Evolutionary conservation across 257 asterid genomes (phyloP).

Genomic region (Paulownia fortunei): DNA sequence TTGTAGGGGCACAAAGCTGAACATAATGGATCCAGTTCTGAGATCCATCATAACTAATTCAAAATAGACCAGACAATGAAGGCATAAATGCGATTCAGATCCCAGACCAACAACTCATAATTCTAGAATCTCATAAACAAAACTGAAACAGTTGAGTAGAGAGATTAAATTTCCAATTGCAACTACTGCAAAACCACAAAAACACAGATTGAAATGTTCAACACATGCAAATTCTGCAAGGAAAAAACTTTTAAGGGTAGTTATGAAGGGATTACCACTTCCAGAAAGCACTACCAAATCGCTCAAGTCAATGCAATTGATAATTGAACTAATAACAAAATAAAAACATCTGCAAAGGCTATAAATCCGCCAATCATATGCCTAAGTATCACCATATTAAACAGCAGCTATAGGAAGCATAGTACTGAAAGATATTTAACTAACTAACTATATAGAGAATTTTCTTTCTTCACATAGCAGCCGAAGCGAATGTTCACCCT

Average conservation of each 20-base stretch:
- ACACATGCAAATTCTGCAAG: slow-evolving; percentile 9
- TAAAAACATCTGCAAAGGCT: background rate
- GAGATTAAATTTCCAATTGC: background rate
- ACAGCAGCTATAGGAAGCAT: background rate
- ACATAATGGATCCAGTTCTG: background rate
- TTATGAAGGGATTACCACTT: background rate
- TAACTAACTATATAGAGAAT: background rate
- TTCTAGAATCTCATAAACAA: background rate
- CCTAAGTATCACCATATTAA: background rate
- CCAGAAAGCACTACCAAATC: slow-evolving; percentile 10
- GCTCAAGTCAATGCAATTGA: slow-evolving; percentile 1
- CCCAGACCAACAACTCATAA: background rate
- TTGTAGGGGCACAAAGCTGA: background rate
- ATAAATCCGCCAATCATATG: background rate
- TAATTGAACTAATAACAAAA: background rate
- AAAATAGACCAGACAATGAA: background rate
- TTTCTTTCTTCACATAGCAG: slow-evolving; percentile 4
- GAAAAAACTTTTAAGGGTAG: background rate
- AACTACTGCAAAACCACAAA: background rate
- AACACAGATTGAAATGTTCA: background rate
- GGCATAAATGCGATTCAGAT: background rate
- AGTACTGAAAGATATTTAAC: background rate
- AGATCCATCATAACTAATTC: background rate
- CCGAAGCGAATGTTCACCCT: background rate
- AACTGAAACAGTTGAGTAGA: background rate